Percentiles rank a stretch among this genome's conserved stretches.
These are phyloP conservation scores for Tetrahymena malaccensis DNA, from an alignment of 73 alveolate genomes.

Conservation along the genomic window DNA sequence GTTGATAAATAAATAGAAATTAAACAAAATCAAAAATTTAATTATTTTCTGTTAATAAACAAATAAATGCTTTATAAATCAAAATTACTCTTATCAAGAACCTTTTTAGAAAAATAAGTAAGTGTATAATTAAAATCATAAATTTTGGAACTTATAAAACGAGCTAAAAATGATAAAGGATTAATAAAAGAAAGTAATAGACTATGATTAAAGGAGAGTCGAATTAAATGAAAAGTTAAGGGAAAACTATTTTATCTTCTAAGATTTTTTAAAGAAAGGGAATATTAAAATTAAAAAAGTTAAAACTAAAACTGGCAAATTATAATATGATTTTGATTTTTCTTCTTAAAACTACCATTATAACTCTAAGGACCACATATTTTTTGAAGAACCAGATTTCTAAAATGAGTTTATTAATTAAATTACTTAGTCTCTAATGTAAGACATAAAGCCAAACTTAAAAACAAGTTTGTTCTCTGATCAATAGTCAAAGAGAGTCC, in stretches of 20 bases:
- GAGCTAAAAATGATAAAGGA: neutral
- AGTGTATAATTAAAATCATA: neutral
- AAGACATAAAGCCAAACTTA: neutral
- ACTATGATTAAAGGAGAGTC: neutral
- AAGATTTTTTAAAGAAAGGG: neutral
- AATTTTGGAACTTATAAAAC: neutral
- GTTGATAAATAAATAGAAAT: neutral
- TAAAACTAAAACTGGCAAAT: neutral
- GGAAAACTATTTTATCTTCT: neutral
- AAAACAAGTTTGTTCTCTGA: neutral
- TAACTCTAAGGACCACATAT: neutral
- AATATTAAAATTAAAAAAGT: neutral
- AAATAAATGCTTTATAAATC: neutral
- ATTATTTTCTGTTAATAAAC: neutral
- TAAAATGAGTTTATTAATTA: neutral
- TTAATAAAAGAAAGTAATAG: neutral
- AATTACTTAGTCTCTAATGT: neutral
- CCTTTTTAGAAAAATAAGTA: neutral
- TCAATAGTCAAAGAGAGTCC: neutral
- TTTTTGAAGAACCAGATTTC: neutral
- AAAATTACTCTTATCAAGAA: neutral
- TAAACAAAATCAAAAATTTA: neutral
- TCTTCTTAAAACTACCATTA: neutral
- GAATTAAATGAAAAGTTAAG: neutral
- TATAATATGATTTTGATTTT: neutral